A percentile compares a stretch with the other conserved stretches of the same genome.
Conservation (phyloP, 345 rosid genomes). For the Anastatica hierochuntica region DNA sequence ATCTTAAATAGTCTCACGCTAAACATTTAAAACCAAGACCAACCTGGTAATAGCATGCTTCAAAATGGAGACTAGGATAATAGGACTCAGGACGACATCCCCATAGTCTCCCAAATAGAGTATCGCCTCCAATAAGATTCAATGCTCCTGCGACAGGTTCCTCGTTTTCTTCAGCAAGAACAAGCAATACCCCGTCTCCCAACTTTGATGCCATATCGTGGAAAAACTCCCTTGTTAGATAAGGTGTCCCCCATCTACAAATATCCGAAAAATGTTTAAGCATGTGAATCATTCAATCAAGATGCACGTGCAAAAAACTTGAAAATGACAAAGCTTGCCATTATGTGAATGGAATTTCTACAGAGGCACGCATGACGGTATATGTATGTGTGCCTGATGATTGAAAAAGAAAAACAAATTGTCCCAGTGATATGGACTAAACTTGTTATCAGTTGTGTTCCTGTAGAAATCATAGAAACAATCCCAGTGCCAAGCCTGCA, state of each 20-base stretch:
- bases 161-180: constrained; percentile 77
- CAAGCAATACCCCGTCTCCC: constrained; percentile 67
- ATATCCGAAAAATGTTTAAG: constrained; percentile 2
- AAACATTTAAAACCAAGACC: not conserved
- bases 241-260: constrained; percentile 87
- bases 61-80: constrained; percentile 87
- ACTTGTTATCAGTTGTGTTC: constrained; percentile 96
- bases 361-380: too few relatives aligned
- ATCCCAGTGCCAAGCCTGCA: constrained; percentile 93
- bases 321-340: not conserved
- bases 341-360: not conserved
- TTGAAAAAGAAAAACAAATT: not conserved
- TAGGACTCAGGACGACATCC: constrained; percentile 73
- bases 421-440: constrained; percentile 17
- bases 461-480: constrained; percentile 77
- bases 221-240: constrained; percentile 83
- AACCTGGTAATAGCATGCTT: constrained; percentile 99
- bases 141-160: constrained; percentile 92
- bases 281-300: not conserved
- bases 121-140: constrained; percentile 87
- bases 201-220: constrained; percentile 70
- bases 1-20: too few relatives aligned
- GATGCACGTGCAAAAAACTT: not conserved
- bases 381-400: not conserved
- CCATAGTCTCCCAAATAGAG: constrained; percentile 89